Evolutionary conservation across 805 yeast genomes (phyloP).

Genomic region (Lachancea sp.): DNA sequence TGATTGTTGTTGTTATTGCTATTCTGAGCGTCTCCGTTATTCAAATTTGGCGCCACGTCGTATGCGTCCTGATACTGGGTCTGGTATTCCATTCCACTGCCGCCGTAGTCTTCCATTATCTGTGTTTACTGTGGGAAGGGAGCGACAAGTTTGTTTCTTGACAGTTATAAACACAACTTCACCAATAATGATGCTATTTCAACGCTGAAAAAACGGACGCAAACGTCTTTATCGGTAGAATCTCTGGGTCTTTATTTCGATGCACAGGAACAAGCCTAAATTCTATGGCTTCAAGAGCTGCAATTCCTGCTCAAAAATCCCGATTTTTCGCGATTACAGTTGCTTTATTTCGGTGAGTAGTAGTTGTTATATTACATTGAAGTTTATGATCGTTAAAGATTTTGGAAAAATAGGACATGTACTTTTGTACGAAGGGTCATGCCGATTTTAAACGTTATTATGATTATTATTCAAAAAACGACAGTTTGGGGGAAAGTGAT

Average conservation of each 20-base stretch:
- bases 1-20: not conserved
- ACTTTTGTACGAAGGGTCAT: not conserved
- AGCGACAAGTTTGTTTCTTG: not conserved
- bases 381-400: not conserved
- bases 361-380: not conserved
- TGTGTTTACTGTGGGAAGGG: not conserved
- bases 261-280: not conserved
- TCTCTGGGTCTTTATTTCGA: not conserved
- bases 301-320: not conserved
- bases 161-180: not conserved
- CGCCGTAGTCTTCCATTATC: slow-evolving; percentile 2
- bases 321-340: not conserved
- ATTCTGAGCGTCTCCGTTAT: slow-evolving; percentile 3
- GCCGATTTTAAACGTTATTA: not conserved
- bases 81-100: not conserved
- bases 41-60: not conserved
- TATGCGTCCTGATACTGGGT: slow-evolving; percentile 1
- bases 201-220: not conserved
- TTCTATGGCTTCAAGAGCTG: not conserved
- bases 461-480: not conserved
- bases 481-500: not conserved
- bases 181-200: not conserved
- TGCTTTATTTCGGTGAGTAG: not conserved
- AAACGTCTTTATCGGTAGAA: not conserved
- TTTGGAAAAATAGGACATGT: not conserved